Conservation (phyloP, 768 basidiomycete genomes). For the Suillus weaverae region DNA sequence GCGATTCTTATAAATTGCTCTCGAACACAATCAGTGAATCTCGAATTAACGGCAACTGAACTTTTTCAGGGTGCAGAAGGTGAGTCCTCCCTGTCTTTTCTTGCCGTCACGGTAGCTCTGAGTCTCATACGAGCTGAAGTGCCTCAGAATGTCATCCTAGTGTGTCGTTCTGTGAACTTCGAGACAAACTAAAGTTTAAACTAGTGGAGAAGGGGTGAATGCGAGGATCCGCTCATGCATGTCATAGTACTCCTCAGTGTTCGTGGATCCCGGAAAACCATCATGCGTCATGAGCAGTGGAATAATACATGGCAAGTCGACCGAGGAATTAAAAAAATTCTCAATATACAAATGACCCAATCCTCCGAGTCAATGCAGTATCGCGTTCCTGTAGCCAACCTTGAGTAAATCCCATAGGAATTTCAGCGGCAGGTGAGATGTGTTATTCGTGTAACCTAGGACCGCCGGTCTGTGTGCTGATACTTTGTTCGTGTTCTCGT, state of each 20-base stretch:
- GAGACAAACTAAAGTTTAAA: not conserved
- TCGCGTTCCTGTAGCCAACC: not conserved
- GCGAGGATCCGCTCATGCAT: not conserved
- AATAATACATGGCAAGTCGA: not conserved
- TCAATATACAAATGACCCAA: not conserved
- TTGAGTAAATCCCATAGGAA: not conserved
- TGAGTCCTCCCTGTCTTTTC: not conserved
- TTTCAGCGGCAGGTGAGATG: not conserved
- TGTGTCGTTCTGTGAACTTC: not conserved
- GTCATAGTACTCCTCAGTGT: not conserved
- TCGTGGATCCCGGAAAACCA: not conserved
- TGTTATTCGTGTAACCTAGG: not conserved
- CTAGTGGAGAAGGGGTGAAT: not conserved
- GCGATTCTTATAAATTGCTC: not conserved
- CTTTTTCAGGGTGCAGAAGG: not conserved
- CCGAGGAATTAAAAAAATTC: not conserved
- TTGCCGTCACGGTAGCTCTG: not conserved
- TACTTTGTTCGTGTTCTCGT: not conserved
- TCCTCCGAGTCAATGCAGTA: not conserved
- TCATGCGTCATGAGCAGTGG: not conserved
- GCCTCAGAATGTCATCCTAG: not conserved
- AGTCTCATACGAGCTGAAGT: not conserved
- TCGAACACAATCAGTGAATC: not conserved
- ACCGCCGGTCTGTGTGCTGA: not conserved
- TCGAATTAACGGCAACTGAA: not conserved